A percentile compares a stretch with the other conserved stretches of the same genome.
Evolutionary conservation across 73 alveolate genomes (phyloP).

Genomic region (Tetrahymena thermophila): DNA sequence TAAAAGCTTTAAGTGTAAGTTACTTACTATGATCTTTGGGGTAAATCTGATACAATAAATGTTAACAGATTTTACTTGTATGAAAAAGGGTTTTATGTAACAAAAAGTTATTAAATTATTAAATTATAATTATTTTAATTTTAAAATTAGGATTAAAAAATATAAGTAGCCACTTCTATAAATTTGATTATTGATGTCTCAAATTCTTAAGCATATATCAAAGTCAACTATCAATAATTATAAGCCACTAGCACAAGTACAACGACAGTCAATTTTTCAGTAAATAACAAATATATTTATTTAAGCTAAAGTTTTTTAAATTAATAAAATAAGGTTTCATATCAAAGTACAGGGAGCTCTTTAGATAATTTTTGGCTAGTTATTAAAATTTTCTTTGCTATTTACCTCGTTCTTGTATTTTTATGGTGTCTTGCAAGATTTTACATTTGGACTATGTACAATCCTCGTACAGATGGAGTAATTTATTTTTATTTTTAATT

Average conservation of each 20-base stretch:
- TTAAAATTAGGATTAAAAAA: background rate
- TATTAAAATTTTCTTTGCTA: background rate
- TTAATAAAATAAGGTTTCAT: background rate
- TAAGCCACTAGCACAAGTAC: background rate
- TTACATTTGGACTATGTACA: conserved; percentile 27
- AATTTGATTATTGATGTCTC: background rate
- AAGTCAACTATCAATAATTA: background rate
- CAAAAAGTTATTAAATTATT: background rate
- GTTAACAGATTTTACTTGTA: background rate
- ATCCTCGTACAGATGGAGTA: conserved; percentile 10
- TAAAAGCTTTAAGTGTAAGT: background rate
- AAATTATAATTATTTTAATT: background rate
- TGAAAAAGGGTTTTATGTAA: background rate
- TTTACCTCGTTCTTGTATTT: background rate
- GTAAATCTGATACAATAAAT: background rate
- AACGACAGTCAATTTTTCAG: background rate
- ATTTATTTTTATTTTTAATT: background rate
- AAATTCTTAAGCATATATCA: background rate
- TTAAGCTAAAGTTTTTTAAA: background rate
- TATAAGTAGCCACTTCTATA: background rate
- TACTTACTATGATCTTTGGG: background rate
- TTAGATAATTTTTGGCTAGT: conserved; percentile 8
- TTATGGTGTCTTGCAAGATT: background rate
- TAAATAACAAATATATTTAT: background rate
- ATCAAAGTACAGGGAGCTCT: background rate